Base-by-base conservation (phyloP, 805 yeast species). In the Jamesozyma hellenica region DNA sequence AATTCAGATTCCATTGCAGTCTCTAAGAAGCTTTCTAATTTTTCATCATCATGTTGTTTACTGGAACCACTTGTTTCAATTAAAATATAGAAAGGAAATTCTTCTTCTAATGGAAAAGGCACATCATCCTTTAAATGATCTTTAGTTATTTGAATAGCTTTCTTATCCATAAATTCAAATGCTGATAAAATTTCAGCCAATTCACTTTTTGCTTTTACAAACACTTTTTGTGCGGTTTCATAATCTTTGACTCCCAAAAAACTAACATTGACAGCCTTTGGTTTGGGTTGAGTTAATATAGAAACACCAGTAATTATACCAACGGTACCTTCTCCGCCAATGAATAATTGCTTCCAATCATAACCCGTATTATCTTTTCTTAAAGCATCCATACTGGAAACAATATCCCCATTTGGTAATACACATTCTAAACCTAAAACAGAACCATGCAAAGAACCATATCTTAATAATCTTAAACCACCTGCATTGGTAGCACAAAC, bases 1-100 rank as follows among this genome's bases (percentile, higher is more conserved):
- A 78, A 60, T 38, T 81, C 97, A 25, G 75, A 72, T 60, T 83
- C 95, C 86, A 92, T 82, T 13, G 80, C 81, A 25, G 66, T 66
- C 50, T 87, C 97, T 56, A 92, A 69, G 61, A 92, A 92, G 0
- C 72, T 58, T 58, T 86, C 95, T 41, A 92, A 70, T 63, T 92
- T 92, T 48, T 77, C 88, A 61, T 83, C 90, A 58, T 92, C 97
- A 55, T 92, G 98, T 32, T 82, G 94, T 50, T 82, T 80, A 58
- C 82, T 83, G 4, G 96, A 86, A 8, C 98, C 98, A n/a, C 92
- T 78, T 11, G 96, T 90, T 67, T 92, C 98, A 51, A 92, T 86
- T 45, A 92, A 70, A 2, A 92, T 79, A 58, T 86, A 90, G 59
- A 87, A 92, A 39, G 95, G 95, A 63, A 83, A 80, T 43, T 79